Base-by-base conservation (phyloP, 129 eudicot species). In the Ambrosia artemisiifolia region DNA sequence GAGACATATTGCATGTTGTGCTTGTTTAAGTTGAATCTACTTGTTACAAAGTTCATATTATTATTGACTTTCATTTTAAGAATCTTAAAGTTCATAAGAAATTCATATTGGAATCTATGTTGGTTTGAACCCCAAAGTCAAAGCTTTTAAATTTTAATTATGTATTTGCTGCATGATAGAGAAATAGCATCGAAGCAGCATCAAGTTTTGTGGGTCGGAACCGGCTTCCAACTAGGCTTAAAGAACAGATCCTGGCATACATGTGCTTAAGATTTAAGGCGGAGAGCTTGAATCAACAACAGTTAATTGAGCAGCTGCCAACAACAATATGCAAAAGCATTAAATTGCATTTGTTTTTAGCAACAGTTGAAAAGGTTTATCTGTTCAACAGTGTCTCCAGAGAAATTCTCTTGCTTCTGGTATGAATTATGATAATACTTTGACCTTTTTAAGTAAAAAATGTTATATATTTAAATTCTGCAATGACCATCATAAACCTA, bases 201-300 rank as follows among this genome's bases (percentile, higher is more conserved):
- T 93, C 98, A 40, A 89, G 85, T 62, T 93, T 93, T 43, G 98
- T 93, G 72, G 78, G 83, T 32, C 79, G 98, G n/a, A 93, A 93
- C 35, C 80, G 86, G 59, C 63, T 93, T 82, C 98, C 98, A 20
- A 78, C 83, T 5, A 83, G 96, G 79, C 78, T 93, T 72, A 89
- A 81, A 74, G 96, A 85, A 34, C 98, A 93, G 54, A 89, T 93
- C 38, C 71, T 93, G 32, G 95, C 92, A 11, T 93, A 93, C 63
- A 93, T 93, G 98, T 93, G 98, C 61, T 76, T 93, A 65, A 80
- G 92, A 32, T 93, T 93, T 82, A 93, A 87, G 78, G 98, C 98
- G 1, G 98, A 93, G 82, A 89, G 89, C 73, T 84, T 93, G 35
- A 93, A 93, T 75, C 96, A 93, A 71, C 91, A 89, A 63, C 88